Percentiles rank a stretch among this genome's conserved stretches.
phyloP scores from a whole-genome alignment of 1,139 yeast species.

The Zhuliangozyma blackwelliae region DNA sequence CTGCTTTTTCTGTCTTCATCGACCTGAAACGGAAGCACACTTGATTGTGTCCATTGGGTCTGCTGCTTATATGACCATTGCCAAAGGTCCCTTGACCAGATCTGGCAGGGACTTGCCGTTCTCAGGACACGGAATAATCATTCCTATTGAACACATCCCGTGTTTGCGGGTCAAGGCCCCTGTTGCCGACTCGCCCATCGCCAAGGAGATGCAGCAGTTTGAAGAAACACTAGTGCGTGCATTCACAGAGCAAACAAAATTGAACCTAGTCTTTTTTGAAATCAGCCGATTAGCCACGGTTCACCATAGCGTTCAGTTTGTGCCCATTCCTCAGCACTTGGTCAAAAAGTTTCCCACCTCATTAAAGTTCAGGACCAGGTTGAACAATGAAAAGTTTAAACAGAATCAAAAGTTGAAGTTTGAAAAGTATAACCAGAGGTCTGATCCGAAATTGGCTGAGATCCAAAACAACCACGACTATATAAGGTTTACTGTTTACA shows the following conservation, averaged over 20 bases:
- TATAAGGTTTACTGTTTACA: conserved; percentile 34
- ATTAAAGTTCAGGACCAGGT: conserved; percentile 34
- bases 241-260: conserved; percentile 30
- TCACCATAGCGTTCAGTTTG: conserved; percentile 61
- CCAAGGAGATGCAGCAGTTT: conserved; percentile 30
- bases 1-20: conserved; percentile 84
- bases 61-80: conserved; percentile 65
- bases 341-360: conserved; percentile 31
- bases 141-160: conserved; percentile 78
- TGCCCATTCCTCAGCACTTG: conserved; percentile 51
- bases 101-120: conserved; percentile 44
- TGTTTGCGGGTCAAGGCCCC: conserved; percentile 21
- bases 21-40: conserved; percentile 74
- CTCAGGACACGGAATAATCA: conserved; percentile 78
- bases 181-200: conserved; percentile 13
- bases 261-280: conserved; percentile 56
- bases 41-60: conserved; percentile 76
- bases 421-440: conserved; percentile 21
- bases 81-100: conserved; percentile 79
- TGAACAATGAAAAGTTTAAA: conserved; percentile 48
- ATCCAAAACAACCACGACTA: conserved; percentile 35
- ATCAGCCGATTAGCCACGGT: conserved; percentile 53
- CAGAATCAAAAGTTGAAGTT: conserved; percentile 44
- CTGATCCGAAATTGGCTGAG: conserved; percentile 16
- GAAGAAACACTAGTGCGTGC: conserved; percentile 44